Evolutionary conservation across 2,329 filamentous ascomycete genomes (phyloP).

Genomic region (Penicillium glabrum): DNA sequence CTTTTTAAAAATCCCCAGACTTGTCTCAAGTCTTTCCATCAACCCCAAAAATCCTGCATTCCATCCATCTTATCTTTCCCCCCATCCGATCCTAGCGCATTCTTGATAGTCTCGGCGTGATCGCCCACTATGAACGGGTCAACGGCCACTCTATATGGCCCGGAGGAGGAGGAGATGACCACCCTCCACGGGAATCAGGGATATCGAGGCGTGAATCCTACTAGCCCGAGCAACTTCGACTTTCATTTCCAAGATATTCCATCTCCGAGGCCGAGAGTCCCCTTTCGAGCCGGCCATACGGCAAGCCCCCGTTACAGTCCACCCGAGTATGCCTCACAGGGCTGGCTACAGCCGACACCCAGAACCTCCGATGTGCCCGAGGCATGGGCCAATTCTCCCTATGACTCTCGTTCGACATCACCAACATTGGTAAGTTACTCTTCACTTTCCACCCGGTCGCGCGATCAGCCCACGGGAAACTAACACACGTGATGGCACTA

Average conservation of each 20-base stretch:
- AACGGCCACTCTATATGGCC: background rate
- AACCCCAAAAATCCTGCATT: background rate
- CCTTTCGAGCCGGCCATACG: slow-evolving; percentile 19
- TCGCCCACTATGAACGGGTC: slow-evolving; percentile 6
- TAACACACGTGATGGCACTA: slow-evolving; percentile 8
- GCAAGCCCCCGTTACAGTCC: slow-evolving; percentile 18
- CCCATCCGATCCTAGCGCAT: background rate
- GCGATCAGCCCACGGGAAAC: background rate
- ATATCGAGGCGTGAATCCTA: slow-evolving; percentile 8
- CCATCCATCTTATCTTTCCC: background rate
- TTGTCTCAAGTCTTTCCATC: background rate
- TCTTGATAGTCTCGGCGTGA: background rate
- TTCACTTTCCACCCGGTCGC: background rate
- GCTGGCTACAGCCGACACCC: slow-evolving; percentile 21
- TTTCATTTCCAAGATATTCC: slow-evolving; percentile 13
- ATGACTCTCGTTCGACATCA: slow-evolving; percentile 31
- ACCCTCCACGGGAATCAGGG: slow-evolving; percentile 22
- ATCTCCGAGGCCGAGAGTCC: slow-evolving; percentile 21
- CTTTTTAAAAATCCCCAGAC: background rate
- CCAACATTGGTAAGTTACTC: slow-evolving; percentile 29
- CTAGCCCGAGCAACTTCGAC: slow-evolving; percentile 17
- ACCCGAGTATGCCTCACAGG: slow-evolving; percentile 22
- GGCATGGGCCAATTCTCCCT: slow-evolving; percentile 25
- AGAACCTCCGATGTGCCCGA: slow-evolving; percentile 21
- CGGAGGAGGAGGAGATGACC: slow-evolving; percentile 25